Percentiles rank a stretch among this genome's conserved stretches.
Evolutionary conservation across 2,329 filamentous ascomycete genomes (phyloP).

Genomic region (Didymella pinodella): DNA sequence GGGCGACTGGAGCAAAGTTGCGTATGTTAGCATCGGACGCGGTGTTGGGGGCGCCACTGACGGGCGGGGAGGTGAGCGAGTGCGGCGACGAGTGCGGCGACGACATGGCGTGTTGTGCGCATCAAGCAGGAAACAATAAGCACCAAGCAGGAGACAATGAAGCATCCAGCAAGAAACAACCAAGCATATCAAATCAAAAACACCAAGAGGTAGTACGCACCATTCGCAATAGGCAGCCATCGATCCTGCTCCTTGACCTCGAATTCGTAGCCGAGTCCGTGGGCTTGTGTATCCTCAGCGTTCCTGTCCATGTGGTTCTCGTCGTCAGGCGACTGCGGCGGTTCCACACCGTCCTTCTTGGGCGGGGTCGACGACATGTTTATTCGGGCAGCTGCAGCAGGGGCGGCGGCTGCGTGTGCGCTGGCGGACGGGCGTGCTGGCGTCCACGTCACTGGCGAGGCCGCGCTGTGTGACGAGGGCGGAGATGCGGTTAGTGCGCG

Average conservation of each 20-base stretch:
- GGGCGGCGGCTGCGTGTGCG: constrained; percentile 63
- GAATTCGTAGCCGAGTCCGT: constrained; percentile 85
- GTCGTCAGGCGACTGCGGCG: constrained; percentile 90
- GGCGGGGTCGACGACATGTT: constrained; percentile 92
- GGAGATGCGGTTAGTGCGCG: constrained; percentile 46
- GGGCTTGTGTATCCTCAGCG: constrained; percentile 77
- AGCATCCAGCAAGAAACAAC: too few relatives aligned
- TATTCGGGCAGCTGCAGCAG: constrained; percentile 71
- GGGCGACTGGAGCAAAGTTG: constrained; percentile 93
- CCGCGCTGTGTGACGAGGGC: constrained; percentile 45
- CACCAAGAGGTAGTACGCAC: constrained; percentile 68
- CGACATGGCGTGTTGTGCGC: constrained; percentile 55
- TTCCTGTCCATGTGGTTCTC: constrained; percentile 91
- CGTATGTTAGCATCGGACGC: constrained; percentile 89
- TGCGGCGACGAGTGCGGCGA: constrained; percentile 44
- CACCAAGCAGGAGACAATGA: too few relatives aligned
- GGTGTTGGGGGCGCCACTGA: constrained; percentile 36
- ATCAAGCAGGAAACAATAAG: too few relatives aligned
- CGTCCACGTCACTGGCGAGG: constrained; percentile 51
- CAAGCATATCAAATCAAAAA: constrained; percentile 47
- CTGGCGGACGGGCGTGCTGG: constrained; percentile 52
- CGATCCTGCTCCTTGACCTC: constrained; percentile 99
- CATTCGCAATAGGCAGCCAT: constrained; percentile 99
- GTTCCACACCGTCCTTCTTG: constrained; percentile 88
- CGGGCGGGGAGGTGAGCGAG: constrained; percentile 48